Percentiles rank a stretch among this genome's conserved stretches.
Conservation (phyloP, 208 protist genomes). For the Leishmania tarentolae region DNA sequence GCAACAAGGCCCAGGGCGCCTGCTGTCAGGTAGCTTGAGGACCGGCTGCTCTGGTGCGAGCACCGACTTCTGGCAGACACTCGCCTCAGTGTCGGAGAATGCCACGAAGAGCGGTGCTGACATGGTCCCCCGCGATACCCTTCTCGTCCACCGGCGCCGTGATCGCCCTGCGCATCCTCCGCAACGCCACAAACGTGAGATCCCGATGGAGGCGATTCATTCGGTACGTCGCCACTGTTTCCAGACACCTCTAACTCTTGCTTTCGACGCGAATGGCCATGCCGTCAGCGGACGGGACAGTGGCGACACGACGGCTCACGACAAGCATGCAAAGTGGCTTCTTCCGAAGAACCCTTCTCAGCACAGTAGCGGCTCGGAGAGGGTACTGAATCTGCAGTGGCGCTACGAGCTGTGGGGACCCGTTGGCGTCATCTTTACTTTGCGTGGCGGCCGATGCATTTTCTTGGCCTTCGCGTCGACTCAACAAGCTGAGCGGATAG, state of each 20-base stretch:
- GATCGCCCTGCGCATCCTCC: not conserved
- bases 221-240: constrained; percentile 40
- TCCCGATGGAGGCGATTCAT: constrained; percentile 34
- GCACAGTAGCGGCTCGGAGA: not conserved
- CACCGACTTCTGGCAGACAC: not conserved
- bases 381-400: constrained; percentile 19
- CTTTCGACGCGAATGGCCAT: constrained; percentile 23
- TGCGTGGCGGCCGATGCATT: constrained; percentile 28
- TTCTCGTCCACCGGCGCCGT: not conserved
- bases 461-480: constrained; percentile 38
- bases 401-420: constrained; percentile 47
- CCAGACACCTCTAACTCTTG: constrained; percentile 28
- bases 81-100: constrained; percentile 6
- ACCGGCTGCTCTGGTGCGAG: constrained; percentile 10
- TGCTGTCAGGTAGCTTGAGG: not conserved
- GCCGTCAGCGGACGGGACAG: not conserved
- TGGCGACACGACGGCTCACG: not conserved
- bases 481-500: constrained; percentile 22
- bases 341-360: not conserved
- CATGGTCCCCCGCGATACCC: not conserved
- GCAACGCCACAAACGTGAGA: constrained; percentile 22
- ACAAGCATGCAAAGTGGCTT: not conserved
- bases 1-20: constrained; percentile 25
- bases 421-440: constrained; percentile 34
- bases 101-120: constrained; percentile 5